These are phyloP conservation scores for Karstenula rhodostoma DNA, from an alignment of 2,329 filamentous ascomycete species.

Conservation along the genomic window DNA sequence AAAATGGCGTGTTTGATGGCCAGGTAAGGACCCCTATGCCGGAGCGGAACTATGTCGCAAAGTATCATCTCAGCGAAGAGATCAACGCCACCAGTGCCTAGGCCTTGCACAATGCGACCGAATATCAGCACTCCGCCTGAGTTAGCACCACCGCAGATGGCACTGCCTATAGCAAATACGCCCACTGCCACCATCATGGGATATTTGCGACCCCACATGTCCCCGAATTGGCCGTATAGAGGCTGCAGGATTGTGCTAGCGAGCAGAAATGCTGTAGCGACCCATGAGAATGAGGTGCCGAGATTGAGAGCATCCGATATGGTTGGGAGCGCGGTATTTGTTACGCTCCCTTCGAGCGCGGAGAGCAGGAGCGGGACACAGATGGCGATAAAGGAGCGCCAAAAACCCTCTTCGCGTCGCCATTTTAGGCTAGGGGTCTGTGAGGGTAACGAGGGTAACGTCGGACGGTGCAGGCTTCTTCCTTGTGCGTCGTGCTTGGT, in stretches of 20 bases:
- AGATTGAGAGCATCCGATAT: slow-evolving; percentile 43
- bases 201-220: slow-evolving; percentile 62
- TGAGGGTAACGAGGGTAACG: slow-evolving; percentile 16
- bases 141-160: slow-evolving; percentile 59
- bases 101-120: slow-evolving; percentile 64
- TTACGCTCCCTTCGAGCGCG: slow-evolving; percentile 50
- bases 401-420: slow-evolving; percentile 35
- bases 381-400: slow-evolving; percentile 39
- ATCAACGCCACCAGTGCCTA: slow-evolving; percentile 58
- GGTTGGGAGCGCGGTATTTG: slow-evolving; percentile 53
- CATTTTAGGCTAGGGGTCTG: slow-evolving; percentile 19
- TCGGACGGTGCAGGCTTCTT: slow-evolving; percentile 8
- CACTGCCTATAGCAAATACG: slow-evolving; percentile 62
- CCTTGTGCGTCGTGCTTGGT: background rate
- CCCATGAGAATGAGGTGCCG: slow-evolving; percentile 30
- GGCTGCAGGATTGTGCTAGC: slow-evolving; percentile 57
- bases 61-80: slow-evolving; percentile 59
- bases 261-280: slow-evolving; percentile 37
- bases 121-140: slow-evolving; percentile 59
- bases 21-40: slow-evolving; percentile 54
- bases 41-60: slow-evolving; percentile 60
- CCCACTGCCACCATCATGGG: slow-evolving; percentile 49
- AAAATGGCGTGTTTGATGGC: slow-evolving; percentile 37
- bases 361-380: slow-evolving; percentile 43
- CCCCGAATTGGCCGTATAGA: slow-evolving; percentile 59